Evolutionary conservation across 257 asterid genomes (phyloP).

Genomic region (Fraxinus americana): DNA sequence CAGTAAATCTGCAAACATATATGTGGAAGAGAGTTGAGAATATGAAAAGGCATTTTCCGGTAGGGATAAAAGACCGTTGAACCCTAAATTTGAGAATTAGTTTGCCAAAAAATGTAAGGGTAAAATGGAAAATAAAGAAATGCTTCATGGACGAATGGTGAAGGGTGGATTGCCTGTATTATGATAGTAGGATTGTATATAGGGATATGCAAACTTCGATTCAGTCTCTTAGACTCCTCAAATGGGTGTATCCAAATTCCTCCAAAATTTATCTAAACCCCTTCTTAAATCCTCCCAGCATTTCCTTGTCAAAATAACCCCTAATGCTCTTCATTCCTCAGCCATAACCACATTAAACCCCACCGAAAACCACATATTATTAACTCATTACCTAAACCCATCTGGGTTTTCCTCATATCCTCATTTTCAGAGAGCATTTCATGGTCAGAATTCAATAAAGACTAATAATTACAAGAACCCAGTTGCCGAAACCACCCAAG

Average conservation of each 20-base stretch:
- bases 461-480: constrained; percentile 22
- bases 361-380: not conserved
- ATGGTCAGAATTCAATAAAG: constrained; percentile 20
- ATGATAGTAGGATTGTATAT: not conserved
- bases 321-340: not conserved
- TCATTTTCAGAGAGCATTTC: constrained; percentile 16
- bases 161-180: no score
- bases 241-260: constrained; percentile 22
- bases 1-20: no score
- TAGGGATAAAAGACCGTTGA: no score
- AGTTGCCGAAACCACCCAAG: constrained; percentile 33
- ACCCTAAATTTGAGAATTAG: no score
- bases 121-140: no score
- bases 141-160: no score
- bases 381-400: not conserved
- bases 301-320: not conserved
- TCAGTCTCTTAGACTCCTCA: not conserved
- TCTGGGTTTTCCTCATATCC: constrained; percentile 18
- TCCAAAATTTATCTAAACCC: constrained; percentile 25
- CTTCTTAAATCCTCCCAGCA: constrained; percentile 16
- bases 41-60: no score
- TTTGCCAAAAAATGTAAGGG: no score
- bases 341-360: constrained; percentile 16
- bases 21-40: no score
- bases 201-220: not conserved